Percentiles rank a stretch among this genome's conserved stretches.
Evolutionary conservation across 805 yeast species (phyloP).

Genomic region (Teunomyces atbi): DNA sequence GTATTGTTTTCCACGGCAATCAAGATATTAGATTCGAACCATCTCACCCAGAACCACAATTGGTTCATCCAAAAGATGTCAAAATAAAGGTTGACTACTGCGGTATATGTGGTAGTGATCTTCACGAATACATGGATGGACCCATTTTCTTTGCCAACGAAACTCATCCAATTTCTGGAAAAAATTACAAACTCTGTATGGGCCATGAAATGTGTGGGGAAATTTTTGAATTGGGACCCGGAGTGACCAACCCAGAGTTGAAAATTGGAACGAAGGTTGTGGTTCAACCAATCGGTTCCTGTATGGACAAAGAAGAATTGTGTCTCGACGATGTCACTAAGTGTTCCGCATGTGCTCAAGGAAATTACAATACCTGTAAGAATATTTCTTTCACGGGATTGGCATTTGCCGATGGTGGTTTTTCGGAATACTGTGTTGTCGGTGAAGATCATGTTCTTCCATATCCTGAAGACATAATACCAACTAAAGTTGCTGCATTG

Average conservation of each 20-base stretch:
- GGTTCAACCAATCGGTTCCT: conserved; percentile 2
- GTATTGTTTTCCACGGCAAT: conserved; percentile 2
- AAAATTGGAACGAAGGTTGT: conserved; percentile 5
- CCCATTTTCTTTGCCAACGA: conserved; percentile 1
- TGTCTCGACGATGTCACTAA: neutral
- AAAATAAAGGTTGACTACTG: conserved; percentile 5
- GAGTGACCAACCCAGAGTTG: neutral
- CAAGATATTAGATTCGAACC: conserved; percentile 4
- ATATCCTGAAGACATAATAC: neutral
- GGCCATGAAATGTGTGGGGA: conserved; percentile 7
- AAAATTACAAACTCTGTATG: neutral
- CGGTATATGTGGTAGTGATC: conserved; percentile 4
- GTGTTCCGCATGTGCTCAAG: conserved; percentile 3
- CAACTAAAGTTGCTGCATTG: conserved; percentile 3
- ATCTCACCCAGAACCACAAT: conserved; percentile 3
- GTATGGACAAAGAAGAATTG: conserved; percentile 1
- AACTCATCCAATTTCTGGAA: conserved; percentile 1
- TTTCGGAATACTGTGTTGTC: conserved; percentile 4
- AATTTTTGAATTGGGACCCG: conserved; percentile 1
- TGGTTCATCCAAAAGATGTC: neutral
- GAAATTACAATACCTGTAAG: conserved; percentile 3
- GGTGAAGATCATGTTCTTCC: conserved; percentile 2
- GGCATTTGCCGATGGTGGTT: conserved; percentile 5
- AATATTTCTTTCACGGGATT: conserved; percentile 1
- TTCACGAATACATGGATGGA: conserved; percentile 5